phyloP scores from a whole-genome alignment of 2,329 filamentous ascomycete species.

The Fusarium tjaetaba region DNA sequence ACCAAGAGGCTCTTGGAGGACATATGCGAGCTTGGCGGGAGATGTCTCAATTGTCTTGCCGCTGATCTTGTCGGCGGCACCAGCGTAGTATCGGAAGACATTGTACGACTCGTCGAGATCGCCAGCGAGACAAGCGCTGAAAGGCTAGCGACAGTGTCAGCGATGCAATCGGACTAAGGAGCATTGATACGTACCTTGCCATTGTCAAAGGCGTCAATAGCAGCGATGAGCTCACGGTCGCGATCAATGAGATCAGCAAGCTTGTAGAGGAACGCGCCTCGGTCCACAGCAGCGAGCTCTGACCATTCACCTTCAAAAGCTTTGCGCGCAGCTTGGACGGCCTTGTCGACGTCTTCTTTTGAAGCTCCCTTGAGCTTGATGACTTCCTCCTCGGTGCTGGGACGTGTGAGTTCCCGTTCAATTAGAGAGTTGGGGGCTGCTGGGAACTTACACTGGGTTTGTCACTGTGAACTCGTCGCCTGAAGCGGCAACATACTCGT shows the following conservation, averaged over 20 bases:
- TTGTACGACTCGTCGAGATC: constrained; percentile 58
- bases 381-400: constrained; percentile 37
- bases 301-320: constrained; percentile 41
- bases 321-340: constrained; percentile 36
- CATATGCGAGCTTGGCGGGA: constrained; percentile 72
- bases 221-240: constrained; percentile 39
- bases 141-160: constrained; percentile 18
- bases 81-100: constrained; percentile 73
- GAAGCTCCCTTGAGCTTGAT: constrained; percentile 37
- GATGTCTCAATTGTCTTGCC: constrained; percentile 74
- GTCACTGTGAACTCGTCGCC: constrained; percentile 37
- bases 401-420: not conserved
- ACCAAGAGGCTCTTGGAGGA: constrained; percentile 73
- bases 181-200: constrained; percentile 24
- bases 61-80: constrained; percentile 75
- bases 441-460: constrained; percentile 30
- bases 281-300: constrained; percentile 34
- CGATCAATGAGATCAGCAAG: constrained; percentile 36
- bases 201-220: constrained; percentile 40
- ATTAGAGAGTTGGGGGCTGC: accelerated
- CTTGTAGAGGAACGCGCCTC: constrained; percentile 38
- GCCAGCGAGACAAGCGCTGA: constrained; percentile 59
- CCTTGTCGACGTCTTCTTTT: constrained; percentile 33
- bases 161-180: accelerated
- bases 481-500: constrained; percentile 38